A percentile compares a stretch with the other conserved stretches of the same genome.
phyloP scores from a whole-genome alignment of 805 yeast species.

The Myxozyma melibiosi region DNA sequence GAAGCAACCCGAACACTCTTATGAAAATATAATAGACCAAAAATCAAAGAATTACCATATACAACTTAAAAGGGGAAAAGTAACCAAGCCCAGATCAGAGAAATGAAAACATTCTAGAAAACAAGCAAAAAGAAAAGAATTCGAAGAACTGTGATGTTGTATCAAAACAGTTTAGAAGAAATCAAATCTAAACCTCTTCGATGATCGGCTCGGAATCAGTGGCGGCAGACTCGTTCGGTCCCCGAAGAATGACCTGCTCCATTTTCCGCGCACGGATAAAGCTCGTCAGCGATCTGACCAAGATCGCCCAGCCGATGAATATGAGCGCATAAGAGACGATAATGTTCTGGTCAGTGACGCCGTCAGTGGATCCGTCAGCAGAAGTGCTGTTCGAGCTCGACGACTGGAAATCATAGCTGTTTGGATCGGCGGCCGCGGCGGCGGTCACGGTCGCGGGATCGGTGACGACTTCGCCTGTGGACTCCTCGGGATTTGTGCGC shows the following conservation, averaged over 20 bases:
- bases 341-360: constrained; percentile 35
- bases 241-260: constrained; percentile 60
- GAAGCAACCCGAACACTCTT: neutral
- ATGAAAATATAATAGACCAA: too few relatives aligned
- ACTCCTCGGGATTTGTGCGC: constrained; percentile 30
- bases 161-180: too few relatives aligned
- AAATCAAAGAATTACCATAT: too few relatives aligned
- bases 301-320: constrained; percentile 66
- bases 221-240: neutral
- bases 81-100: too few relatives aligned
- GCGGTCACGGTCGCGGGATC: constrained; percentile 39
- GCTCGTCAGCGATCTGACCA: constrained; percentile 68
- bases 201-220: constrained; percentile 2
- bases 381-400: constrained; percentile 34
- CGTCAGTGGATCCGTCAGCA: constrained; percentile 19
- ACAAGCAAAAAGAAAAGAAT: too few relatives aligned
- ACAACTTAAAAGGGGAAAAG: too few relatives aligned
- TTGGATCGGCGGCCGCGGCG: constrained; percentile 50
- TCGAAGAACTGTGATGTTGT: too few relatives aligned
- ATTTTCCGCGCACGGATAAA: constrained; percentile 74
- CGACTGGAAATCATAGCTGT: constrained; percentile 50
- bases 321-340: constrained; percentile 64
- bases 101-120: too few relatives aligned
- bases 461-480: constrained; percentile 43
- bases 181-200: constrained; percentile 3